Percentiles rank a stretch among this genome's conserved stretches.
These are phyloP conservation scores for Skeletonema grethae DNA, from an alignment of 108 stramenopile genomes.

Conservation along the genomic window DNA sequence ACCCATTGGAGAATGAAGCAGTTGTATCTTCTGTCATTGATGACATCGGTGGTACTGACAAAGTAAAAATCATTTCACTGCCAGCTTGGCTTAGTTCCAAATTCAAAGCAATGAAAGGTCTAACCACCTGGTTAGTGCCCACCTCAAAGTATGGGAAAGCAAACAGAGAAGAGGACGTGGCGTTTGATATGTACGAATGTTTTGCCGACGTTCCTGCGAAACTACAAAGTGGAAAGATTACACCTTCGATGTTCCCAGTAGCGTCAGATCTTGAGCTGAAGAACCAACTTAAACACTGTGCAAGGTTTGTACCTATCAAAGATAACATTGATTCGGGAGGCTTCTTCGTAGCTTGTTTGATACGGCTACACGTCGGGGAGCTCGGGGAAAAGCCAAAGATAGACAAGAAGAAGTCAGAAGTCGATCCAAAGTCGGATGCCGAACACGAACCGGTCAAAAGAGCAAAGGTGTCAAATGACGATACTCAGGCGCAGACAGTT, in stretches of 20 bases:
- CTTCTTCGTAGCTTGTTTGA: constrained; percentile 18
- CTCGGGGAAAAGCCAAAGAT: neutral
- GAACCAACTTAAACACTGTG: neutral
- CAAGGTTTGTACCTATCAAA: constrained; percentile 15
- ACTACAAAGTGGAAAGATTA: constrained; percentile 10
- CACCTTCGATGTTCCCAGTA: constrained; percentile 13
- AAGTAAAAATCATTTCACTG: constrained; percentile 7
- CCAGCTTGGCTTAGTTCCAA: constrained; percentile 1
- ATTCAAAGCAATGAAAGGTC: constrained; percentile 6
- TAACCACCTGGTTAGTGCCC: constrained; percentile 9
- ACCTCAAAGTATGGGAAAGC: constrained; percentile 11
- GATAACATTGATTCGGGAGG: constrained; percentile 15
- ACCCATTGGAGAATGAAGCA: constrained; percentile 97
- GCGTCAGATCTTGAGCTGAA: constrained; percentile 1
- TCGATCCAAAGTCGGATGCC: neutral
- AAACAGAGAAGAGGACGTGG: neutral
- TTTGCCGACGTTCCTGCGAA: constrained; percentile 10
- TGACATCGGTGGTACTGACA: constrained; percentile 10
- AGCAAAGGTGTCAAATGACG: neutral
- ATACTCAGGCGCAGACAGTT: neutral
- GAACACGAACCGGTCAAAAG: neutral
- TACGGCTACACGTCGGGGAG: constrained; percentile 12
- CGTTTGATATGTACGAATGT: constrained; percentile 5
- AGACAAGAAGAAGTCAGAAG: neutral
- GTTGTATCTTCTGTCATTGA: constrained; percentile 68